These are phyloP conservation scores for Phytophthora megakarya DNA, from an alignment of 352 stramenopile genomes.

Conservation along the genomic window DNA sequence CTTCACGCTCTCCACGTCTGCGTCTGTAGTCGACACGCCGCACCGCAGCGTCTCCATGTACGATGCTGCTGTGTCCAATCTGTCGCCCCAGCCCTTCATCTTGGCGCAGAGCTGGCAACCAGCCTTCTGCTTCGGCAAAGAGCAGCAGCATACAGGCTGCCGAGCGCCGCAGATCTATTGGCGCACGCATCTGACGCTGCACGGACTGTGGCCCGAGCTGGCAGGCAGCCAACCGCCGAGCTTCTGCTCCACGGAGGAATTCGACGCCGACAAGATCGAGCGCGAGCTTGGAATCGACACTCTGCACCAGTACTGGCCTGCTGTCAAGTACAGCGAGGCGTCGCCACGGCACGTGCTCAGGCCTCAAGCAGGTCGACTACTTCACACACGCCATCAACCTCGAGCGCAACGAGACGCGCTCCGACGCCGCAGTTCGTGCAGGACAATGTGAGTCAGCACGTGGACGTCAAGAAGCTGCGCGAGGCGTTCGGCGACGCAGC, in stretches of 20 bases:
- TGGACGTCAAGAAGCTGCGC: slow-evolving; percentile 55
- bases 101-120: slow-evolving; percentile 92
- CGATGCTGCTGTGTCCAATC: slow-evolving; percentile 29
- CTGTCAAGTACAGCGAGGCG: slow-evolving; percentile 73
- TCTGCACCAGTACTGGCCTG: slow-evolving; percentile 85
- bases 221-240: slow-evolving; percentile 66
- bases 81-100: slow-evolving; percentile 43
- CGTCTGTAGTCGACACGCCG: neutral
- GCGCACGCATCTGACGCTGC: slow-evolving; percentile 87
- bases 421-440: slow-evolving; percentile 68
- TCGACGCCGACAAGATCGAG: slow-evolving; percentile 69
- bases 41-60: slow-evolving; percentile 33
- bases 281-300: slow-evolving; percentile 67
- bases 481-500: slow-evolving; percentile 44
- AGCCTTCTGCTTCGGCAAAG: slow-evolving; percentile 77
- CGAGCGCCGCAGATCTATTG: slow-evolving; percentile 66
- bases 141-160: slow-evolving; percentile 72
- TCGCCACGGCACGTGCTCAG: slow-evolving; percentile 91
- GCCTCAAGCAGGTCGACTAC: slow-evolving; percentile 83
- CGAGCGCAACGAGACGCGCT: slow-evolving; percentile 68
- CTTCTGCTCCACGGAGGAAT: slow-evolving; percentile 75
- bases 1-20: slow-evolving; percentile 44
- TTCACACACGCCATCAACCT: slow-evolving; percentile 85
- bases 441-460: slow-evolving; percentile 54
- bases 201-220: slow-evolving; percentile 90